These are phyloP conservation scores for Endotrypanum monterogeii DNA, from an alignment of 208 protist genomes.

Conservation along the genomic window DNA sequence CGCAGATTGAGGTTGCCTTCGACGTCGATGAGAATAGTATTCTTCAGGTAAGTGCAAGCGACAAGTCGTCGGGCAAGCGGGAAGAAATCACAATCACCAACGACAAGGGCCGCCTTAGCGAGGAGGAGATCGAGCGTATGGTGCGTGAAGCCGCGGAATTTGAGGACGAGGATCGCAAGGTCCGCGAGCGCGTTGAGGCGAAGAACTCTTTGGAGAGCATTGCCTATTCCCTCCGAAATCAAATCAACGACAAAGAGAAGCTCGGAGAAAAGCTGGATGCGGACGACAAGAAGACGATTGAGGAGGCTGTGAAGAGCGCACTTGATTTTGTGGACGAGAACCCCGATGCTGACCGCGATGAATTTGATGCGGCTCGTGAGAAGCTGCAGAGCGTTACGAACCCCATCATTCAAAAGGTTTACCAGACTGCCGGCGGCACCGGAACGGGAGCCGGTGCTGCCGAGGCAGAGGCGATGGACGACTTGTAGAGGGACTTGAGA, in stretches of 20 bases:
- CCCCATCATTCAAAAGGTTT: slow-evolving; percentile 96
- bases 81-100: slow-evolving; percentile 98
- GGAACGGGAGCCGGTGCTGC: slow-evolving; percentile 20
- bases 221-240: slow-evolving; percentile 96
- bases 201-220: slow-evolving; percentile 95
- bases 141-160: slow-evolving; percentile 92
- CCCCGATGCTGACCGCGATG: slow-evolving; percentile 93
- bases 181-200: slow-evolving; percentile 89
- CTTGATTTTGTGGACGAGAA: slow-evolving; percentile 96
- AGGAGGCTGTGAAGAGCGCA: slow-evolving; percentile 86
- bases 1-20: slow-evolving; percentile 98
- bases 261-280: slow-evolving; percentile 90
- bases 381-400: slow-evolving; percentile 93
- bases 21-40: slow-evolving; percentile 98
- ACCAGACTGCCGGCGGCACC: slow-evolving; percentile 50
- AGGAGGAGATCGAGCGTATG: slow-evolving; percentile 96
- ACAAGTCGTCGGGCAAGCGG: slow-evolving; percentile 95
- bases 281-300: slow-evolving; percentile 89
- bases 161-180: slow-evolving; percentile 90
- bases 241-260: slow-evolving; percentile 94
- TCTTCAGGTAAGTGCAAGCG: slow-evolving; percentile 94
- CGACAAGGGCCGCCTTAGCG: slow-evolving; percentile 95
- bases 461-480: slow-evolving; percentile 68
- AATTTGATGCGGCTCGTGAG: slow-evolving; percentile 92
- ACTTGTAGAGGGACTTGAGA: slow-evolving; percentile 50